Evolutionary conservation across 1,284 basidiomycete species (phyloP), one percentile per base, ranked within the genome.

Genomic region (Coriolopsis trogii): DNA sequence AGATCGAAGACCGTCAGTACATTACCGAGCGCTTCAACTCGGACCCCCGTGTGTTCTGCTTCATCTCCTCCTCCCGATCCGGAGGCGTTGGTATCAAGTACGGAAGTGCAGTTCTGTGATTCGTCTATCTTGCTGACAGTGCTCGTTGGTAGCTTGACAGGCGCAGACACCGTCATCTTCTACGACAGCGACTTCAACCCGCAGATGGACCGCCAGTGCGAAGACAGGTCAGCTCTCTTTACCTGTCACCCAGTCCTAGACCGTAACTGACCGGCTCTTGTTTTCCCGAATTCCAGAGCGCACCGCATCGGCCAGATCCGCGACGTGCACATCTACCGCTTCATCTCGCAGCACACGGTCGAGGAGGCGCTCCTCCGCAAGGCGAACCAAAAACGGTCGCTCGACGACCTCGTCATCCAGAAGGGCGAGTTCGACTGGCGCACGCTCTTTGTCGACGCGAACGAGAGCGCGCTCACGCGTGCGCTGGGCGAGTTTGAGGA

Each of bases 151-250:
- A 92, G 89, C 65, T 72, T 95, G 51, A 95, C 95, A 8, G 95
- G 95, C n/a, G 95, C 95, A 15, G 94, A 98, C 67, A 97, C 94
- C 0, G 95, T 98, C 59, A 82, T 98, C 46, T 96, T 95, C 71
- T 98, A 97, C 67, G 95, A 98, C 67, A 93, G 93, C 49, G 96
- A 98, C 70, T 98, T 97, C 79, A 98, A 98, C 64, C 95, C 95
- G 0, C 94, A 96, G 59, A 97, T 98, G 89, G 95, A 98, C 67
- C 80, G 89, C 46, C 95, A 98, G 70, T 98, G 95, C 70, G 95
- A 98, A 76, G 95, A 98, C 71, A 84, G 95, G 80, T 89, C n/a
- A 15, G 21, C 18, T 36, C 9, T 42, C 40, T 16, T 21, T 4
- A 3, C 5, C n/a, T 2, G 1, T 3, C 6, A 20, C 20, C 67